phyloP scores from a whole-genome alignment of 192 early-diverging fungal genomes.

The Globomyces pollinis-pini region DNA sequence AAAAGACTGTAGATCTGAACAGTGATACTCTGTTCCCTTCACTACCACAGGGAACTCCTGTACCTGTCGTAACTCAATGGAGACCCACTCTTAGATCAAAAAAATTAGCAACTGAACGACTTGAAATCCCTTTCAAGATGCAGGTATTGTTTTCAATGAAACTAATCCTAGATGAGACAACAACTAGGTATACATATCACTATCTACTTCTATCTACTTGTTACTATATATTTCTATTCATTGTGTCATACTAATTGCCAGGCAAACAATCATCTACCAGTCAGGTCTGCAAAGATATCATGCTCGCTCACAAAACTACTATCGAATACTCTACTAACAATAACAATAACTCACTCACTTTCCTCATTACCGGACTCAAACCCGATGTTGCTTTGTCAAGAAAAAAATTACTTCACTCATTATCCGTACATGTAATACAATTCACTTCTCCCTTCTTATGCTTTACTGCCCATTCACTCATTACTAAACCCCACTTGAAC shows the following conservation, averaged over 20 bases:
- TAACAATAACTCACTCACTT: constrained; percentile 63
- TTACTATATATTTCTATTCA: not conserved
- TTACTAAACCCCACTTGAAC: constrained; percentile 2
- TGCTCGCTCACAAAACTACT: constrained; percentile 38
- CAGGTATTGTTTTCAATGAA: constrained; percentile 22
- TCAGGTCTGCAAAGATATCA: constrained; percentile 31
- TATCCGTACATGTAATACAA: constrained; percentile 21
- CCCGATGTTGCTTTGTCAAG: constrained; percentile 72
- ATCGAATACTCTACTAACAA: constrained; percentile 79
- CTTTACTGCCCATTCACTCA: not conserved
- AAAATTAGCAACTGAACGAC: constrained; percentile 30
- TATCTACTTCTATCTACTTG: not conserved
- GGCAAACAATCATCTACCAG: constrained; percentile 20
- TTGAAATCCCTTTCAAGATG: constrained; percentile 37
- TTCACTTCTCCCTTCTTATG: not conserved
- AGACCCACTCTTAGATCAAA: not conserved
- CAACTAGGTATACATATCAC: constrained; percentile 17
- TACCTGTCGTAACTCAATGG: not conserved
- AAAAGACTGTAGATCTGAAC: constrained; percentile 33
- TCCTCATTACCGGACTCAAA: constrained; percentile 75
- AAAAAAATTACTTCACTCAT: constrained; percentile 48
- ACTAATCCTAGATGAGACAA: constrained; percentile 16
- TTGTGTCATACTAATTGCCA: too few species aligned
- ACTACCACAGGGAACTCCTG: constrained; percentile 34
- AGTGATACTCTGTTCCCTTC: constrained; percentile 72